A percentile compares a stretch with the other conserved stretches of the same genome.
These are phyloP conservation scores for Trichoderma lentiforme DNA, from an alignment of 2,329 filamentous ascomycete genomes.

Conservation along the genomic window DNA sequence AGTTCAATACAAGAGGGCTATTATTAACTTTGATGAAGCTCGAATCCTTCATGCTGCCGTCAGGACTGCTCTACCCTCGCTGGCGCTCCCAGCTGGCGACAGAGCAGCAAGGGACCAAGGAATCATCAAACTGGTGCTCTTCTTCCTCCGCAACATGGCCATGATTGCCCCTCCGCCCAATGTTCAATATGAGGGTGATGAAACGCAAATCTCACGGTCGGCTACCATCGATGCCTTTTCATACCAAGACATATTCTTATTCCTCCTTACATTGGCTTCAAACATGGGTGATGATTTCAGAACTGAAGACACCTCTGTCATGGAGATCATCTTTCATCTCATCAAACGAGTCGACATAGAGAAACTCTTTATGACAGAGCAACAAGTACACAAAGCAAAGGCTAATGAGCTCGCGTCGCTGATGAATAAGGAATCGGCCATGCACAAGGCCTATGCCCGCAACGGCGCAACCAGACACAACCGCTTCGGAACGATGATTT, in stretches of 20 bases:
- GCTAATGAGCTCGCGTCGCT: conserved; percentile 70
- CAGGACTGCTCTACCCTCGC: conserved; percentile 76
- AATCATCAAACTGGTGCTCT: conserved; percentile 85
- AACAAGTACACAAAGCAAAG: conserved; percentile 65
- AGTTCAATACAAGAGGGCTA: conserved; percentile 81
- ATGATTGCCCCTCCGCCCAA: conserved; percentile 75
- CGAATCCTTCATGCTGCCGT: conserved; percentile 78
- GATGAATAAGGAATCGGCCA: conserved; percentile 78
- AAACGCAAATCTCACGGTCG: conserved; percentile 83
- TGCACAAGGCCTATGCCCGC: conserved; percentile 72
- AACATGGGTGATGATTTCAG: conserved; percentile 94
- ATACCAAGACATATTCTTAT: conserved; percentile 83
- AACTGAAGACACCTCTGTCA: conserved; percentile 79
- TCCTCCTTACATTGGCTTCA: conserved; percentile 81
- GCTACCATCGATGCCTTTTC: conserved; percentile 86
- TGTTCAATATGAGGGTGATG: conserved; percentile 77
- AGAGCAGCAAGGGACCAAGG: conserved; percentile 78
- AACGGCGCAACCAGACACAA: conserved; percentile 84
- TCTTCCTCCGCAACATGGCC: conserved; percentile 83
- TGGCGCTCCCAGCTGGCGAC: conserved; percentile 75
- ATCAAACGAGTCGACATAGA: conserved; percentile 84
- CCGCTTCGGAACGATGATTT: conserved; percentile 94
- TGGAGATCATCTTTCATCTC: conserved; percentile 90
- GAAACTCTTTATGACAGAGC: conserved; percentile 80
- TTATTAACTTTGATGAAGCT: conserved; percentile 78